phyloP scores from a whole-genome alignment of 208 protist species.

The Leishmania major region DNA sequence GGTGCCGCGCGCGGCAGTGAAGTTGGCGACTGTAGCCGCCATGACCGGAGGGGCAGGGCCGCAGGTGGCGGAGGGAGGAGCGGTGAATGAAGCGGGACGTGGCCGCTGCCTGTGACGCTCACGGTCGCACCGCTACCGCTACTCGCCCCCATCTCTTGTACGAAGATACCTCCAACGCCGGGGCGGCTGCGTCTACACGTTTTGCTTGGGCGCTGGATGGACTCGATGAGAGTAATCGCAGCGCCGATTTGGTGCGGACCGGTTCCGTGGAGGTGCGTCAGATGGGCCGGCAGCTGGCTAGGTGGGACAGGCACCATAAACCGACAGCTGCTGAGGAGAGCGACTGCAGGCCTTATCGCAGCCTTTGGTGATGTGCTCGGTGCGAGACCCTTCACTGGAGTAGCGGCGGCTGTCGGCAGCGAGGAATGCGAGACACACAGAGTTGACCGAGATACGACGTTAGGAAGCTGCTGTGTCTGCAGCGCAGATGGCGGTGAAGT shows the following conservation, averaged over 20 bases:
- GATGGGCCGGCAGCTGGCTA: background rate
- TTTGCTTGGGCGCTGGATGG: constrained; percentile 15
- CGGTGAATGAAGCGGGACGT: background rate
- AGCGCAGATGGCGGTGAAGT: background rate
- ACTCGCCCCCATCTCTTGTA: background rate
- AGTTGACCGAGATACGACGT: too few species aligned
- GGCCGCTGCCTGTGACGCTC: background rate
- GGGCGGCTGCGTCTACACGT: constrained; percentile 7
- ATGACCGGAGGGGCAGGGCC: background rate
- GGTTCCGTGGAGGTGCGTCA: constrained; percentile 4
- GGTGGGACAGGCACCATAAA: constrained; percentile 18
- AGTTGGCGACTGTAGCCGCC: background rate
- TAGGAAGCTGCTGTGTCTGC: background rate
- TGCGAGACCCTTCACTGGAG: background rate
- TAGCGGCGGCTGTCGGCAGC: background rate
- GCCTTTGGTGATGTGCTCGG: background rate
- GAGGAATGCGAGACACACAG: background rate
- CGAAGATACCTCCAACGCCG: background rate
- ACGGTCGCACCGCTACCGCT: background rate
- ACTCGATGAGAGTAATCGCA: constrained; percentile 14
- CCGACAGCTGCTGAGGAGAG: background rate
- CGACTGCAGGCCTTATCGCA: background rate
- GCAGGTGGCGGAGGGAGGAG: background rate
- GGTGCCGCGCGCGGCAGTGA: background rate
- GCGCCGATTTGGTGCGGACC: constrained; percentile 8